Conservation (phyloP, 2,329 filamentous ascomycete species). For the Bisporella sp. region DNA sequence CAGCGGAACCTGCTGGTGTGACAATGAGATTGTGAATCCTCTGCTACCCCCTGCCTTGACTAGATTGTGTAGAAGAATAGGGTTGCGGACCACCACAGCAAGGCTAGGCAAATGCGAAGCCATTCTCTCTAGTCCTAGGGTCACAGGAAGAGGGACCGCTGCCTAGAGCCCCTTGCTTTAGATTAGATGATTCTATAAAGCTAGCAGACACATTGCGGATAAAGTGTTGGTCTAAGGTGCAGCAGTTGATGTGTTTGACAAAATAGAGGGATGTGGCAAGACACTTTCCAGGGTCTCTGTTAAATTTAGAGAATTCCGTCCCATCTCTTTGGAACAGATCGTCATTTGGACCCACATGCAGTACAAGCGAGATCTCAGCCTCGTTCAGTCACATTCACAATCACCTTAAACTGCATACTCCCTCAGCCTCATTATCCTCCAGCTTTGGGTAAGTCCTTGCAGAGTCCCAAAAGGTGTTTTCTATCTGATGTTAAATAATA, state of each 20-base stretch:
- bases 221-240: too few species aligned
- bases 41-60: neutral
- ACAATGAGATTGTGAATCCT: neutral
- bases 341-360: neutral
- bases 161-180: too few species aligned
- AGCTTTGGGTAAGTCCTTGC: neutral
- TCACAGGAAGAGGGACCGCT: too few species aligned
- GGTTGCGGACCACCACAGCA: constrained; percentile 12
- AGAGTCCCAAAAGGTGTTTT: neutral
- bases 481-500: neutral
- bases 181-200: too few species aligned
- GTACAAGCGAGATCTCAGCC: neutral
- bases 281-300: too few species aligned
- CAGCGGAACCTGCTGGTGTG: neutral
- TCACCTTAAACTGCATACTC: neutral
- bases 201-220: too few species aligned
- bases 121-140: constrained; percentile 9
- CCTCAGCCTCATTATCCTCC: neutral
- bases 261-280: too few species aligned
- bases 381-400: neutral
- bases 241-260: too few species aligned
- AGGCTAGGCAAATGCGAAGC: constrained; percentile 13
- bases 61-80: constrained; percentile 1
- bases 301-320: too few species aligned
- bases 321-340: neutral